Base-by-base conservation (phyloP, 169 alveolate genomes). In the Plasmodium gaboni region DNA sequence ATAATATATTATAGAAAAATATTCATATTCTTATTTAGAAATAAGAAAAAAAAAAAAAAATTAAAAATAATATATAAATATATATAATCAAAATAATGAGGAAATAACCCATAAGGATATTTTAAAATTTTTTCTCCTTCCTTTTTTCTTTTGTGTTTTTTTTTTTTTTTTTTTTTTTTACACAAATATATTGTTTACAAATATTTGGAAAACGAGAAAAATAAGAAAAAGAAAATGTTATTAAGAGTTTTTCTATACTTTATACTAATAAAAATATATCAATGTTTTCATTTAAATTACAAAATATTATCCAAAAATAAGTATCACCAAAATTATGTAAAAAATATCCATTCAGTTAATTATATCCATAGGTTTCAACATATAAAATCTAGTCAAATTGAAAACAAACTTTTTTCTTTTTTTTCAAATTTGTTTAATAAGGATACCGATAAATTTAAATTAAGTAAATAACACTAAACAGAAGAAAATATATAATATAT, bases 331-430 rank as follows among this genome's bases (percentile, higher is more conserved):
- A 83, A 42, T 46, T 83, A 55, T 68, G 73, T 68, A 61, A 68
- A 26, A 68, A 83, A 60, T 7, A n/a, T 83, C 59, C 53, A 38
- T 15, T 67, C 83, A 44, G 91, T 48, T 8, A 67, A 55, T 55
- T 67, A 83, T 57, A 53, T 57, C 26, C 59, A 68, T 83, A 83
- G 61, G 32, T 71, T 19, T 65, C 42, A 67, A 55, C 68, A 55
- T 46, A 42, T 19, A 42, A 19, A 68, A 32, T 46, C 61, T 32
- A 67, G 73, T 26, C 42, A 68, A 68, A 68, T 13, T 60, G 67
- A 53, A 80, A 80, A 86, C 61, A 71, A 71, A 67, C 17, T 86
- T 6, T 71, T 72, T 73, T 86, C 92, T 50, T 86, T 86, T 48
- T 59, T 86, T 86, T 86, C 92, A 32, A 86, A 72, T 48, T 86